Conservation (phyloP, 345 rosid species). For the Citrus cavaleriei region DNA sequence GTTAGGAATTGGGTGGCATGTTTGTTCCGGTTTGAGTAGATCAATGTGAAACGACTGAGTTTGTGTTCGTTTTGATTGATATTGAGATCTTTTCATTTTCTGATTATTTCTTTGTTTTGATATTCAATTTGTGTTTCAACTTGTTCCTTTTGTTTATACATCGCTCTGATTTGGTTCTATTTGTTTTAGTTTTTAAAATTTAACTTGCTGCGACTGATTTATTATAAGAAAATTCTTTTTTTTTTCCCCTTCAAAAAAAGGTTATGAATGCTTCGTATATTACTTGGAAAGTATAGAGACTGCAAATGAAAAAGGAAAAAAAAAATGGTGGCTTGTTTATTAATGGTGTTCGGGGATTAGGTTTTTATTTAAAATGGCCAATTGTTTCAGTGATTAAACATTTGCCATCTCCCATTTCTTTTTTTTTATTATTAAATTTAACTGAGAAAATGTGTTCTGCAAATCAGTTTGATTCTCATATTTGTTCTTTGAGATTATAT, state of each 20-base stretch:
- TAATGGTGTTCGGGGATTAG: background rate
- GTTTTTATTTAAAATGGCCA: background rate
- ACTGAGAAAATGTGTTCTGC: background rate
- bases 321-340: background rate
- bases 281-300: background rate
- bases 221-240: background rate
- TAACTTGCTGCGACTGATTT: background rate
- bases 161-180: slow-evolving; percentile 8
- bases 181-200: slow-evolving; percentile 1
- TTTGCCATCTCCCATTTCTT: background rate
- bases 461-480: background rate
- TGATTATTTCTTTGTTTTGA: background rate
- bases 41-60: slow-evolving; percentile 24
- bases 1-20: slow-evolving; percentile 6
- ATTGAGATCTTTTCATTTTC: slow-evolving; percentile 2
- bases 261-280: background rate
- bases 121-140: background rate
- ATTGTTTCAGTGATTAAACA: background rate
- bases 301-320: background rate
- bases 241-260: background rate
- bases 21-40: slow-evolving; percentile 22
- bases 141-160: background rate
- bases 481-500: background rate
- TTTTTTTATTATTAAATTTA: no score
- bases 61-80: background rate